Conservation (phyloP, 2,329 filamentous ascomycete species). For the Aspergillus intermedius region DNA sequence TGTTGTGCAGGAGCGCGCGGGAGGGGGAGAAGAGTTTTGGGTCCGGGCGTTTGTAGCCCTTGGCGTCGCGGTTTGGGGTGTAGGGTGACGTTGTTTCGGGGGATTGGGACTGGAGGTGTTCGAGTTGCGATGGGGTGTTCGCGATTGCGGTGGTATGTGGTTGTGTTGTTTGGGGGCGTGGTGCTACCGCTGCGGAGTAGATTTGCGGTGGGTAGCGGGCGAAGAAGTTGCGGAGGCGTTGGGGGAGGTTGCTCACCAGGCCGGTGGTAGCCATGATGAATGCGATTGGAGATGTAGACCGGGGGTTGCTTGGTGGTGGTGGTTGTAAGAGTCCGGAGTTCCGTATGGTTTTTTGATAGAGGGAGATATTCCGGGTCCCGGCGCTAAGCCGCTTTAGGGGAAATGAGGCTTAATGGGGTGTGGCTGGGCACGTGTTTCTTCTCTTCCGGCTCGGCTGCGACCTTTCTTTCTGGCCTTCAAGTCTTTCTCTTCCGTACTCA, state of each 20-base stretch:
- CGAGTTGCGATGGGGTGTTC: not conserved
- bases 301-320: not conserved
- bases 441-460: conserved; percentile 4
- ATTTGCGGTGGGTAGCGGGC: conserved; percentile 72
- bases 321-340: not conserved
- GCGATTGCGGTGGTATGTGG: conserved; percentile 15
- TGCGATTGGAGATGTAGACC: not conserved
- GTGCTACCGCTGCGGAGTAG: conserved; percentile 36
- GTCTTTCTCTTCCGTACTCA: not conserved
- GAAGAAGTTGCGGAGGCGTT: conserved; percentile 77
- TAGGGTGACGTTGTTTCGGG: conserved; percentile 25
- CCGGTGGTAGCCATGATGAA: conserved; percentile 12
- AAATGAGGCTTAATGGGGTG: conserved; percentile 5
- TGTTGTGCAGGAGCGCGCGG: conserved; percentile 25
- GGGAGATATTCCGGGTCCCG: conserved; percentile 10
- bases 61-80: conserved; percentile 37
- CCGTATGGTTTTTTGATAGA: conserved; percentile 1
- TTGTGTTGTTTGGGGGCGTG: conserved; percentile 19
- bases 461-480: not conserved
- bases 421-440: conserved; percentile 5
- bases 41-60: conserved; percentile 31
- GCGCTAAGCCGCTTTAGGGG: conserved; percentile 17
- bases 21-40: conserved; percentile 25
- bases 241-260: conserved; percentile 51
- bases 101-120: conserved; percentile 9